Evolutionary conservation across 495 filamentous ascomycete genomes (phyloP).

Genomic region (Articulospora tetracladia): DNA sequence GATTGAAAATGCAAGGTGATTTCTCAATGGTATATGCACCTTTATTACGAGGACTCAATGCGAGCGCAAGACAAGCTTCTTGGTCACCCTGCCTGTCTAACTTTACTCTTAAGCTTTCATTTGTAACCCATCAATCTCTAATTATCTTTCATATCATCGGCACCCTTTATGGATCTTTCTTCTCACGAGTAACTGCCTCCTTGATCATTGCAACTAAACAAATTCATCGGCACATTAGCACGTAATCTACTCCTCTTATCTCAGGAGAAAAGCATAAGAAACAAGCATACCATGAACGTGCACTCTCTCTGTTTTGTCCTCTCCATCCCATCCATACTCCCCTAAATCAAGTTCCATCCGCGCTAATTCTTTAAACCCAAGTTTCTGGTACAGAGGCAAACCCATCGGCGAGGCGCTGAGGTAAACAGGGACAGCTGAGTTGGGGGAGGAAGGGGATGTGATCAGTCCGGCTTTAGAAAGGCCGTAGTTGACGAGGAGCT

Average conservation of each 20-base stretch:
- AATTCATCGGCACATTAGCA: too few relatives aligned
- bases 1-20: too few relatives aligned
- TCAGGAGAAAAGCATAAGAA: not conserved
- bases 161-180: not conserved
- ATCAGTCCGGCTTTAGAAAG: not conserved
- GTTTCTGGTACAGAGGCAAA: not conserved
- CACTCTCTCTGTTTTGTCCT: not conserved
- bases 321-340: not conserved
- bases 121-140: too few relatives aligned
- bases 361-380: not conserved
- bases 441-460: not conserved
- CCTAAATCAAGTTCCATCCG: constrained; percentile 2
- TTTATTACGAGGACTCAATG: too few relatives aligned
- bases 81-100: too few relatives aligned
- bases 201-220: not conserved
- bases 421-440: not conserved
- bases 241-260: too few relatives aligned
- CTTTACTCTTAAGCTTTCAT: too few relatives aligned
- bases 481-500: not conserved
- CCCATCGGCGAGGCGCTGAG: not conserved
- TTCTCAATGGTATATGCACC: too few relatives aligned
- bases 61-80: too few relatives aligned
- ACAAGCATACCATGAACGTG: not conserved
- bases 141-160: too few relatives aligned
- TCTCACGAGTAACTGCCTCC: too few relatives aligned